A percentile compares a stretch with the other conserved stretches of the same genome.
Conservation (phyloP, 305 asterid genomes). For the Galium porrigens region DNA sequence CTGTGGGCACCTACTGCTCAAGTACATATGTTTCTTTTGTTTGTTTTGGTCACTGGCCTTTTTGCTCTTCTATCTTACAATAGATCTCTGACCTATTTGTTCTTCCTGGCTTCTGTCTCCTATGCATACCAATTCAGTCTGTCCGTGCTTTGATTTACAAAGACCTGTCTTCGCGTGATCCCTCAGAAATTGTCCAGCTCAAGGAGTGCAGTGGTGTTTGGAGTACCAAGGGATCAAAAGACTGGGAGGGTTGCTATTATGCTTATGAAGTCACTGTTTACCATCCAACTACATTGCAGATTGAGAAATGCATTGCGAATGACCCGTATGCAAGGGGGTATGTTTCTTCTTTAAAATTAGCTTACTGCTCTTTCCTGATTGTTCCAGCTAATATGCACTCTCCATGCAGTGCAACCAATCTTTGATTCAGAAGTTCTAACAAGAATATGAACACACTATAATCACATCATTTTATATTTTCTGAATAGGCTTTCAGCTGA, state of each 20-base stretch:
- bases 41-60: constrained; percentile 5
- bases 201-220: constrained; percentile 74
- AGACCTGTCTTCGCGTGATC: constrained; percentile 37
- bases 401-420: not conserved
- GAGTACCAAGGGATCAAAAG: constrained; percentile 54
- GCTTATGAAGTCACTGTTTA: constrained; percentile 76
- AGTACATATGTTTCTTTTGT: constrained; percentile 28
- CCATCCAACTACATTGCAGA: constrained; percentile 65
- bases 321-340: constrained; percentile 98
- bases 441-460: not conserved
- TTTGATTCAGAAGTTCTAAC: not conserved
- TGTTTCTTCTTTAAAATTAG: constrained; percentile 17
- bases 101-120: constrained; percentile 16
- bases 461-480: constrained; percentile 9
- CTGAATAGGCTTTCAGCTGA: constrained; percentile 63
- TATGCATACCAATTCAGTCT: constrained; percentile 29
- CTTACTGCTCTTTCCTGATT: not conserved
- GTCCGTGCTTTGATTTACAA: constrained; percentile 49
- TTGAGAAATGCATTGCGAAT: constrained; percentile 64
- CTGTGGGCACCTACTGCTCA: constrained; percentile 99
- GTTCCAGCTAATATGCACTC: not conserved
- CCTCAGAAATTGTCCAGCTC: constrained; percentile 49
- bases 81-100: not conserved
- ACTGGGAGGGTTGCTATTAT: constrained; percentile 87
- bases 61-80: constrained; percentile 8